A percentile compares a stretch with the other conserved stretches of the same genome.
Conservation (phyloP, 2,329 filamentous ascomycete species). For the Dactylellina drechsleri region DNA sequence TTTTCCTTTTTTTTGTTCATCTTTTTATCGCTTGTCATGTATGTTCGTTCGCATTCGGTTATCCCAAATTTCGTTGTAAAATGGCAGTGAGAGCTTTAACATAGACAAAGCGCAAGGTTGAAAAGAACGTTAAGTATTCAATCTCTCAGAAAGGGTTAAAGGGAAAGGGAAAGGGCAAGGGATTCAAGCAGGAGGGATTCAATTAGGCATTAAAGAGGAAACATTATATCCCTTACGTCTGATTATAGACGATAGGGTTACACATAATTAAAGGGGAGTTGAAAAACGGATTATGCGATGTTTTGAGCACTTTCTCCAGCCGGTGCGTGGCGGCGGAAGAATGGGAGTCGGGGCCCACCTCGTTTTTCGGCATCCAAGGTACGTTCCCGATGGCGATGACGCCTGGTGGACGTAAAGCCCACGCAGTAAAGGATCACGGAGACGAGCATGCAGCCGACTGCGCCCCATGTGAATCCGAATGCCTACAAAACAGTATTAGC, state of each 20-base stretch:
- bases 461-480: conserved; percentile 81
- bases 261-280: neutral
- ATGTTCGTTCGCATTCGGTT: conserved; percentile 36
- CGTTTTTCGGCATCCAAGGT: conserved; percentile 44
- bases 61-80: conserved; percentile 45
- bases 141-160: conserved; percentile 8
- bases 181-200: neutral
- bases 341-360: conserved; percentile 48
- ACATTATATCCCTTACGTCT: conserved; percentile 18
- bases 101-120: conserved; percentile 22
- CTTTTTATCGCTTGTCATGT: neutral
- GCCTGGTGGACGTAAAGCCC: conserved; percentile 63
- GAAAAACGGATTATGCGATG: conserved; percentile 16
- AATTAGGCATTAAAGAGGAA: conserved; percentile 28
- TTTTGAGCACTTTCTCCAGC: conserved; percentile 40
- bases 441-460: conserved; percentile 73
- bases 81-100: conserved; percentile 43
- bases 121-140: conserved; percentile 43
- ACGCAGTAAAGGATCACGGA: conserved; percentile 75
- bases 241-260: conserved; percentile 2
- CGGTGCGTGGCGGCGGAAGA: conserved; percentile 43
- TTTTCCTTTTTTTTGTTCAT: conserved; percentile 7
- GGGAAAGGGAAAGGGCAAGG: conserved; percentile 5
- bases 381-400: conserved; percentile 59
- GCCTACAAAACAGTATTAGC: conserved; percentile 63